Percentiles rank a stretch among this genome's conserved stretches.
Evolutionary conservation across 495 filamentous ascomycete species (phyloP).

Genomic region (Neurospora terricola): DNA sequence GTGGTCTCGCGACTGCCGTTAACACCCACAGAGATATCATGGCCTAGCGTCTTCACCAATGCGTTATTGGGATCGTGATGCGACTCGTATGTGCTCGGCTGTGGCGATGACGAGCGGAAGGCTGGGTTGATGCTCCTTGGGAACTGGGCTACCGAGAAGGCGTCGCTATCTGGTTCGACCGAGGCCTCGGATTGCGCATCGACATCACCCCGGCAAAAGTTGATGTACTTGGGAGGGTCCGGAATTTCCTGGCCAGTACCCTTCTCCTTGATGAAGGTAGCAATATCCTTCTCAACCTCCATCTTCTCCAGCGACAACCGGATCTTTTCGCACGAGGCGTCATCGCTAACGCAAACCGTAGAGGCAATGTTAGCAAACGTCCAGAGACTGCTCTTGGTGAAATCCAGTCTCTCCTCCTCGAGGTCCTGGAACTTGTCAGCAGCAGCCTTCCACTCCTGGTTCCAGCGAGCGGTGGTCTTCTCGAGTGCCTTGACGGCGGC

Average conservation of each 20-base stretch:
- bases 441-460: constrained; percentile 92
- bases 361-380: constrained; percentile 96
- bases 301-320: constrained; percentile 89
- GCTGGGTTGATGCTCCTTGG: constrained; percentile 90
- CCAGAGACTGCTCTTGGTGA: constrained; percentile 95
- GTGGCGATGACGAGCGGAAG: constrained; percentile 81
- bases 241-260: constrained; percentile 95
- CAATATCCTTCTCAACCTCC: constrained; percentile 94
- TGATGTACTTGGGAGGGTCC: constrained; percentile 94
- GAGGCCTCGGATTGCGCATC: constrained; percentile 74
- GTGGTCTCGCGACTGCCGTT: constrained; percentile 39
- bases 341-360: constrained; percentile 98
- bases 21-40: constrained; percentile 16
- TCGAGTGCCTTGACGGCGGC: constrained; percentile 84
- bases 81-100: constrained; percentile 72
- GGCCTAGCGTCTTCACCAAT: constrained; percentile 53
- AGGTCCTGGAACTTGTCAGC: constrained; percentile 99
- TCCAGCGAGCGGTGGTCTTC: constrained; percentile 93
- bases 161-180: constrained; percentile 51
- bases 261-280: constrained; percentile 74
- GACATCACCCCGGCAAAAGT: constrained; percentile 88
- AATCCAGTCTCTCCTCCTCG: constrained; percentile 94
- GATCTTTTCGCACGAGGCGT: constrained; percentile 93
- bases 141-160: constrained; percentile 90
- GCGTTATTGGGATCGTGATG: constrained; percentile 74